phyloP scores from a whole-genome alignment of 1,139 yeast species.

The Blastobotrys illinoisensis region DNA sequence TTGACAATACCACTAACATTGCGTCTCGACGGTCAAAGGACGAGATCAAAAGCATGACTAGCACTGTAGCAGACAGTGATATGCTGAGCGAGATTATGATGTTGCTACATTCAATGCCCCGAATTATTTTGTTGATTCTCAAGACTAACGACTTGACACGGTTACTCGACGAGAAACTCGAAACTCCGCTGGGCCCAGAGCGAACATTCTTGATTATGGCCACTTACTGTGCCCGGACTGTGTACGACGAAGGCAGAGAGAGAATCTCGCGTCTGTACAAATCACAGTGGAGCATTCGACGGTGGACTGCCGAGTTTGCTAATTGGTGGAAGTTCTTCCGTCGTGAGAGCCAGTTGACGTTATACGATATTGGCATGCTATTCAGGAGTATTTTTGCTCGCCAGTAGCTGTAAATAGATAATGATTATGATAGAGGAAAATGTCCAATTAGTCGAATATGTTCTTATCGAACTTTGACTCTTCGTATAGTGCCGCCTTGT shows the following conservation, averaged over 20 bases:
- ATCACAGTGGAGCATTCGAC: constrained; percentile 31
- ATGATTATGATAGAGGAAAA: neutral
- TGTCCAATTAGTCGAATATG: neutral
- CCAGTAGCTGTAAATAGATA: neutral
- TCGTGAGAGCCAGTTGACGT: constrained; percentile 47
- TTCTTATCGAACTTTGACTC: neutral
- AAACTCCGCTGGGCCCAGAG: constrained; percentile 82
- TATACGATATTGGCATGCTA: constrained; percentile 47
- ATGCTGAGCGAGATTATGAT: constrained; percentile 73
- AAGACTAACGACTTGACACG: constrained; percentile 94
- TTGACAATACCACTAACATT: constrained; percentile 63
- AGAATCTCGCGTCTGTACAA: constrained; percentile 31
- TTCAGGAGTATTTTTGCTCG: constrained; percentile 18
- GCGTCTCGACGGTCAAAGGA: constrained; percentile 45
- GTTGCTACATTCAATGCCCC: constrained; percentile 73
- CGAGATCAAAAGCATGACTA: constrained; percentile 63
- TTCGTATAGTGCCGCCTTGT: neutral
- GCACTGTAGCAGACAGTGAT: constrained; percentile 53
- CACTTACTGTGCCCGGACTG: constrained; percentile 77
- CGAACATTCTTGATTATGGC: constrained; percentile 87
- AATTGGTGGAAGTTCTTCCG: constrained; percentile 50
- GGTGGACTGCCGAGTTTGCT: constrained; percentile 18
- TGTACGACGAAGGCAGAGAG: constrained; percentile 60
- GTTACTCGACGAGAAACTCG: constrained; percentile 74
- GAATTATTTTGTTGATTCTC: constrained; percentile 75